phyloP scores from a whole-genome alignment of 768 basidiomycete genomes.

The Baorangia bicolor region DNA sequence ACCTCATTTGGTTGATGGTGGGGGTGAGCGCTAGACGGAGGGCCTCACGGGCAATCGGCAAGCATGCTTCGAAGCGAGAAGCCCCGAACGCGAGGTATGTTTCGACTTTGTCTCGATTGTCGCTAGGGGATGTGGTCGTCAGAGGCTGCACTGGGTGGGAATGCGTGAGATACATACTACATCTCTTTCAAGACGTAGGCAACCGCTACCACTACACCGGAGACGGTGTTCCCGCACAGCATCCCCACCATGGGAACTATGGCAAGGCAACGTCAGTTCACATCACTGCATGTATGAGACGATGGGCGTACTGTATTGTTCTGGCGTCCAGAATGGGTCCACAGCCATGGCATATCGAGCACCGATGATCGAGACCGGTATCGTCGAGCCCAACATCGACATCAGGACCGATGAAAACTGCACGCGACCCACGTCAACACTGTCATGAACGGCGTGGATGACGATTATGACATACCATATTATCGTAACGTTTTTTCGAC shows the following conservation, averaged over 20 bases:
- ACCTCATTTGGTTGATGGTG: conserved; percentile 87
- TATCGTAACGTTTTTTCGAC: conserved; percentile 63
- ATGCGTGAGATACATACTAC: conserved; percentile 43
- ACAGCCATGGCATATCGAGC: conserved; percentile 73
- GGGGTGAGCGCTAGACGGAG: conserved; percentile 79
- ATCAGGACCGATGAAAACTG: conserved; percentile 64
- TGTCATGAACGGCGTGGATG: neutral
- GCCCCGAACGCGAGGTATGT: conserved; percentile 86
- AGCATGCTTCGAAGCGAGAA: conserved; percentile 78
- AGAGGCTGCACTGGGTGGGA: neutral
- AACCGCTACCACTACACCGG: conserved; percentile 68
- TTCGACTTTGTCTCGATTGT: conserved; percentile 84
- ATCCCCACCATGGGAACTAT: conserved; percentile 83
- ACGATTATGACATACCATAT: conserved; percentile 57
- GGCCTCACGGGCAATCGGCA: conserved; percentile 74
- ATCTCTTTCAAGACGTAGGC: conserved; percentile 75
- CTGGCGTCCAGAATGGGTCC: conserved; percentile 80
- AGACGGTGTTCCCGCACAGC: conserved; percentile 80
- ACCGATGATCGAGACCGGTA: conserved; percentile 78
- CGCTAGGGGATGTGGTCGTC: conserved; percentile 40
- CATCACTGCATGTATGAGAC: too few relatives aligned
- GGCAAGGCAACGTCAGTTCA: neutral
- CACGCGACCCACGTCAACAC: conserved; percentile 7
- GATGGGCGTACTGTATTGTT: conserved; percentile 63
- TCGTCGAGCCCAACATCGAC: conserved; percentile 72